These are phyloP conservation scores for Diaporthe aspalathi DNA, from an alignment of 2,329 filamentous ascomycete genomes.

Conservation along the genomic window DNA sequence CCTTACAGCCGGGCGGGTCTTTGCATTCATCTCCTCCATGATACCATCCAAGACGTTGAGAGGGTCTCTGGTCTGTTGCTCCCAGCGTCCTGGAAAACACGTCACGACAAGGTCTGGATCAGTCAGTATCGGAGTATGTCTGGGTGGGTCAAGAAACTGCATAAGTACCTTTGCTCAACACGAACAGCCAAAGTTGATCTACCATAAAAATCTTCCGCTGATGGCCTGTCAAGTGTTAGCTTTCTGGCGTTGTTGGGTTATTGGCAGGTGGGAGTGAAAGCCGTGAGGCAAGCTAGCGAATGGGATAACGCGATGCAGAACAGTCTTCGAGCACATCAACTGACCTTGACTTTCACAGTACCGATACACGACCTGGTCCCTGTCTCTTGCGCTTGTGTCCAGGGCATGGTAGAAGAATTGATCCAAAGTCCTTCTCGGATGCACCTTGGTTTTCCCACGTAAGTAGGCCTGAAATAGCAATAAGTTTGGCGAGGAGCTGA, in stretches of 20 bases:
- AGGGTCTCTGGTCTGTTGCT: slow-evolving; percentile 70
- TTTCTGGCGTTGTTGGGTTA: not conserved
- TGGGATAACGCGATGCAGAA: too few species aligned
- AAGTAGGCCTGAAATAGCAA: slow-evolving; percentile 62
- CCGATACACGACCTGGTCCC: slow-evolving; percentile 73
- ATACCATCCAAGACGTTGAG: slow-evolving; percentile 72
- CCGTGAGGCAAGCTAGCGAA: not conserved
- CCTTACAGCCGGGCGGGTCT: slow-evolving; percentile 68
- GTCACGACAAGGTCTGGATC: slow-evolving; percentile 67
- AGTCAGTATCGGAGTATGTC: not conserved
- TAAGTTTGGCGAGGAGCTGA: slow-evolving; percentile 52
- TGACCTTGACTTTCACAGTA: slow-evolving; percentile 56
- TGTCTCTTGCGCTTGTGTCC: slow-evolving; percentile 68
- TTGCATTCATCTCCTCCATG: slow-evolving; percentile 74
- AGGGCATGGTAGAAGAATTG: slow-evolving; percentile 75
- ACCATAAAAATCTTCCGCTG: slow-evolving; percentile 75
- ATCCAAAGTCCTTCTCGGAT: slow-evolving; percentile 72
- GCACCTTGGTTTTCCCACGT: slow-evolving; percentile 57
- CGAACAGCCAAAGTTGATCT: slow-evolving; percentile 76
- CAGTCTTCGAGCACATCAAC: not conserved
- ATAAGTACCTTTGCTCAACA: slow-evolving; percentile 61
- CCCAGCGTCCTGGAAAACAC: slow-evolving; percentile 68
- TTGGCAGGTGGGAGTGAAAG: not conserved
- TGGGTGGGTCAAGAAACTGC: too few species aligned
- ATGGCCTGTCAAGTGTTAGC: slow-evolving; percentile 22